phyloP scores from a whole-genome alignment of 2,329 filamentous ascomycete species.

The Talaromyces sp. region DNA sequence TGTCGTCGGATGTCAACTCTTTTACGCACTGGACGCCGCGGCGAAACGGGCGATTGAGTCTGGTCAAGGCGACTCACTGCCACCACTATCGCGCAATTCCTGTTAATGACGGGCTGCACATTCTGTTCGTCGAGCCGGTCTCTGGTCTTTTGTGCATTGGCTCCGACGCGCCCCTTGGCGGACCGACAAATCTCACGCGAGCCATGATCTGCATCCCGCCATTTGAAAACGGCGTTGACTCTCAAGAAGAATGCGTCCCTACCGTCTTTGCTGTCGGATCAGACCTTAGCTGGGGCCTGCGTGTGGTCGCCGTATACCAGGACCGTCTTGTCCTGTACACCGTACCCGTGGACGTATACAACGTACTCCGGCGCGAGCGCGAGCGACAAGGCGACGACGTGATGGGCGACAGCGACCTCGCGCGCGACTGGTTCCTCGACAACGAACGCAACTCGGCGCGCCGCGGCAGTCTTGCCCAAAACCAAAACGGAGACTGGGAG shows the following conservation, averaged over 20 bases:
- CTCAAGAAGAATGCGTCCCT: constrained; percentile 34
- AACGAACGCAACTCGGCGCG: constrained; percentile 22
- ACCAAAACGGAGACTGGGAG: constrained; percentile 38
- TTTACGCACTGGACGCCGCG: constrained; percentile 21
- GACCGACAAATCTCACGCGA: constrained; percentile 53
- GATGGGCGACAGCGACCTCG: constrained; percentile 31
- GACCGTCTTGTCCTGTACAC: constrained; percentile 56
- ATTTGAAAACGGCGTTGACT: constrained; percentile 14
- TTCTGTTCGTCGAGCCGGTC: constrained; percentile 60
- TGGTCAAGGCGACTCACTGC: constrained; percentile 41
- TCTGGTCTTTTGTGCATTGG: constrained; percentile 57
- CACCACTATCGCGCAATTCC: constrained; percentile 63
- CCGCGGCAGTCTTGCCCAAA: constrained; percentile 27
- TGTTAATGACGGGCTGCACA: constrained; percentile 60
- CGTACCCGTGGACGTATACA: constrained; percentile 55
- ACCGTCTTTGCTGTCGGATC: constrained; percentile 53
- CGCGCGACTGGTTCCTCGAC: constrained; percentile 29
- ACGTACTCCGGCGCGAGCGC: constrained; percentile 31
- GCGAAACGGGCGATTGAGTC: constrained; percentile 22
- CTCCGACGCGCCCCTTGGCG: constrained; percentile 56
- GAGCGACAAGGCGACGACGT: constrained; percentile 26
- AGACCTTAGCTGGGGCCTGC: constrained; percentile 55
- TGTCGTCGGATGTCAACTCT: constrained; percentile 23
- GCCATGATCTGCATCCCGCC: constrained; percentile 54
- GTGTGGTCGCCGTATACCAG: constrained; percentile 54